Conservation (phyloP, 2,329 filamentous ascomycete species). For the Cytospora leucostoma region DNA sequence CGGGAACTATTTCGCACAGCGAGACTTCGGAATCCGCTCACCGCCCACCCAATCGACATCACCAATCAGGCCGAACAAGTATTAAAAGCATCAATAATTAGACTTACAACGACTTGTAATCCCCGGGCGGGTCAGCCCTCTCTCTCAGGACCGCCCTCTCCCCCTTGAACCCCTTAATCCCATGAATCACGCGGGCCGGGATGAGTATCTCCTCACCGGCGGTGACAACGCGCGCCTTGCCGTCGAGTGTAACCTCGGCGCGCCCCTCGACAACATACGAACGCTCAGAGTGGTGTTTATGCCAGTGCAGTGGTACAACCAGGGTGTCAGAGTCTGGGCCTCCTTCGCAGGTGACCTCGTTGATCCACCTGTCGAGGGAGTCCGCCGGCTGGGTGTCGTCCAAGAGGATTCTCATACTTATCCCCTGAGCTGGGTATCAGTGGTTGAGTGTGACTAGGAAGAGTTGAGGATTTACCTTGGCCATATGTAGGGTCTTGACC, state of each 20-base stretch:
- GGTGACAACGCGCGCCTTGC: neutral
- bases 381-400: constrained; percentile 1
- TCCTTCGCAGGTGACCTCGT: constrained; percentile 6
- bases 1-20: no score
- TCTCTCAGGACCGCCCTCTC: constrained; percentile 17
- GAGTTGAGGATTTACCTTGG: neutral
- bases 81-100: no score
- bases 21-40: neutral
- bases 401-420: constrained; percentile 3
- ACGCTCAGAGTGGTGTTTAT: constrained; percentile 8
- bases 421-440: neutral
- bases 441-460: no score
- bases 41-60: no score
- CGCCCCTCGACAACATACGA: constrained; percentile 16
- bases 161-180: constrained; percentile 2
- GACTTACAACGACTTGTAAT: constrained; percentile 17
- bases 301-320: constrained; percentile 16
- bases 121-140: constrained; percentile 15
- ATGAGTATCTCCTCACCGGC: constrained; percentile 4
- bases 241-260: constrained; percentile 7
- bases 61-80: neutral
- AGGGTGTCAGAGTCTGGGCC: neutral
- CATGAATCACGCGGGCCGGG: constrained; percentile 1
- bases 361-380: constrained; percentile 6
- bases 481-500: constrained; percentile 14